Base-by-base conservation (phyloP, 129 eudicot species). In the Dittrichia graveolens region DNA sequence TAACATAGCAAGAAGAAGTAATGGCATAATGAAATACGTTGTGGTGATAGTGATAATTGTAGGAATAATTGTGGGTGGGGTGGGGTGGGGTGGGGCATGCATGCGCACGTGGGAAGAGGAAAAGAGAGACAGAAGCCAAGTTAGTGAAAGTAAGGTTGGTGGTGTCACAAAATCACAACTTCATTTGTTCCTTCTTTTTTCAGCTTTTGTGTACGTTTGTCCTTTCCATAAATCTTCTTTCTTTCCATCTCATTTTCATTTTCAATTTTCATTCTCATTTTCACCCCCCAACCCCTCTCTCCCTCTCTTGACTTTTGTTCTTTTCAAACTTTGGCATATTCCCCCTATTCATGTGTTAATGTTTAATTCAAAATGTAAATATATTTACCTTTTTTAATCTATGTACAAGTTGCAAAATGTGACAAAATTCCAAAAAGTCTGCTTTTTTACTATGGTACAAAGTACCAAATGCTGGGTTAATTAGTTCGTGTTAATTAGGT, bases 111-210 rank as follows among this genome's bases (percentile, higher is more conserved):
- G 78, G 61, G 69, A 73, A 61, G 61, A 24, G 31, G 31, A 2
- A 24, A 24, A 24, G 31, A 71, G 10, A 61, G 70, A 18, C 39
- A 73, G 61, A 61, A 73, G 49, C 52, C 78, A 48, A 73, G 61
- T 73, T 73, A 45, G 70, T 73, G 78, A 73, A 73, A 61, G 70
- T 50, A 61, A 10, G 61, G 61, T 61, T 49, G 78, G 78, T 48
- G 61, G 61, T 61, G 71, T 73, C 71, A 73, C 77, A 46, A 59
- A 44, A 59, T 72, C 77, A 47, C 77, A 61, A 73, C 47, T 61
- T 60, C 68, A 60, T 73, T 73, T 73, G 77, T 60, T 45, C 60
- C 77, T n/a, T 47, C 69, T 73, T 61, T 15, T 61, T 73, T 61
- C 9, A 61, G 61, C 69, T 73, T 14, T 9, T 46, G 6, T n/a